phyloP scores from a whole-genome alignment of 140 eudicot species.

The Senecio squalidus region DNA sequence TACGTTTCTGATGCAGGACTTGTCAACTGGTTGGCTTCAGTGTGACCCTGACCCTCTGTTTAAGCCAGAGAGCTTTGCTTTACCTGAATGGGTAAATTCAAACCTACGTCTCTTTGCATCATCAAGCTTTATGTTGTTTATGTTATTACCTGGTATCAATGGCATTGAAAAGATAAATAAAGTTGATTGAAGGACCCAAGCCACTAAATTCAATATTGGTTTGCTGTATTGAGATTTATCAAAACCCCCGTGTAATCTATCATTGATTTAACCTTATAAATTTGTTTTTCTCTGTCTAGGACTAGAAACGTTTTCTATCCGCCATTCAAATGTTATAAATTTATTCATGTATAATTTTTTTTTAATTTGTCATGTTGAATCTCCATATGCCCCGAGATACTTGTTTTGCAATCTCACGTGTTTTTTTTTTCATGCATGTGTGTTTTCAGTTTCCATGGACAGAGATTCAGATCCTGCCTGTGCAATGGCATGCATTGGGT shows the following conservation, averaged over 20 bases:
- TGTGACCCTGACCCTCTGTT: conserved; percentile 90
- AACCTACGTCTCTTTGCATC: conserved; percentile 2
- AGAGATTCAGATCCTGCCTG: conserved; percentile 72
- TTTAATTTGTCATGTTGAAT: too few relatives aligned
- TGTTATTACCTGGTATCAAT: conserved; percentile 1
- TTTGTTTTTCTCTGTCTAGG: too few relatives aligned
- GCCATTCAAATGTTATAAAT: too few relatives aligned
- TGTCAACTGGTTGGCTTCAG: conserved; percentile 95
- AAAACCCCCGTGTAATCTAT: too few relatives aligned
- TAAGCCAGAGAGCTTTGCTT: conserved; percentile 52
- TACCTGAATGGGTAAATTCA: conserved; percentile 70
- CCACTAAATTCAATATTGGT: neutral
- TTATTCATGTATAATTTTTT: too few relatives aligned
- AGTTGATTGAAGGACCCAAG: neutral
- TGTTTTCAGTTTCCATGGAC: conserved; percentile 80
- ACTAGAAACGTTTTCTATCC: too few relatives aligned
- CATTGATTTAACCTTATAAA: too few relatives aligned
- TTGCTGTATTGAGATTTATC: too few relatives aligned
- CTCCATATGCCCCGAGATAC: too few relatives aligned
- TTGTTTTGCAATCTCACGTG: neutral
- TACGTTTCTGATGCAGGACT: conserved; percentile 48
- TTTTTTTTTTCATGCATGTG: conserved; percentile 2
- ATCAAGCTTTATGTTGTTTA: conserved; percentile 2
- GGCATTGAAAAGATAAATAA: neutral
- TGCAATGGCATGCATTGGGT: conserved; percentile 92